Evolutionary conservation across 2,329 filamentous ascomycete species (phyloP).

Genomic region (Colletotrichum horii): DNA sequence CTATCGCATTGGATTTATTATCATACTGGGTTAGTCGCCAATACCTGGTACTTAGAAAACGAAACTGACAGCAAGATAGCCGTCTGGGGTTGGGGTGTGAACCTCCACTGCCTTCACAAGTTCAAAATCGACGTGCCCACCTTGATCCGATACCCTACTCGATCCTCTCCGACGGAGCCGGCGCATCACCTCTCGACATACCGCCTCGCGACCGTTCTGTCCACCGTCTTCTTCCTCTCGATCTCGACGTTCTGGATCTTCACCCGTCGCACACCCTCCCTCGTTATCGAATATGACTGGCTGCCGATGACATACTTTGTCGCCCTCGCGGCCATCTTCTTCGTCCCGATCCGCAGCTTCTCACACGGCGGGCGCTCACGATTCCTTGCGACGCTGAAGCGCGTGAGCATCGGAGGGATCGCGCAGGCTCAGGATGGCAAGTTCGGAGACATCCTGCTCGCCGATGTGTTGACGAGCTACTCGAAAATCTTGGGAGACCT

Average conservation of each 20-base stretch:
- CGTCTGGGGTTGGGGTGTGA: conserved; percentile 93
- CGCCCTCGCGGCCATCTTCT: conserved; percentile 72
- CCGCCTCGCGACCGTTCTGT: conserved; percentile 80
- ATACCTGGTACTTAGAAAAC: not conserved
- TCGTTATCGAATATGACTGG: conserved; percentile 81
- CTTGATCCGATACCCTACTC: conserved; percentile 84
- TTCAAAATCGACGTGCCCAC: conserved; percentile 86
- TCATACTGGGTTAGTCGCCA: conserved; percentile 74
- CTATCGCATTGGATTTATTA: conserved; percentile 84
- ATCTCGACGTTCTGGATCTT: conserved; percentile 84
- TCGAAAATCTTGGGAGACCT: conserved; percentile 90
- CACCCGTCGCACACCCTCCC: conserved; percentile 71
- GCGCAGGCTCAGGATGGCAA: conserved; percentile 88
- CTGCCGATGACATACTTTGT: conserved; percentile 85
- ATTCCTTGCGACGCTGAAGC: conserved; percentile 76
- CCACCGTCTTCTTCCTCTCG: conserved; percentile 72
- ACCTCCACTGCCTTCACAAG: conserved; percentile 83
- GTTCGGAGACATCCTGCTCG: conserved; percentile 91
- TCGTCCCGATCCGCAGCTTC: conserved; percentile 72
- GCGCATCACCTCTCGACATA: conserved; percentile 85
- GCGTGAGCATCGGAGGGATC: conserved; percentile 83
- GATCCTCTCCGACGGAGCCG: conserved; percentile 71
- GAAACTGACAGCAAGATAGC: conserved; percentile 52
- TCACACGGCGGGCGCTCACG: conserved; percentile 75
- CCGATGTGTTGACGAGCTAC: conserved; percentile 94